Conservation (phyloP, 2,329 filamentous ascomycete genomes). For the Coniella lustricola region DNA sequence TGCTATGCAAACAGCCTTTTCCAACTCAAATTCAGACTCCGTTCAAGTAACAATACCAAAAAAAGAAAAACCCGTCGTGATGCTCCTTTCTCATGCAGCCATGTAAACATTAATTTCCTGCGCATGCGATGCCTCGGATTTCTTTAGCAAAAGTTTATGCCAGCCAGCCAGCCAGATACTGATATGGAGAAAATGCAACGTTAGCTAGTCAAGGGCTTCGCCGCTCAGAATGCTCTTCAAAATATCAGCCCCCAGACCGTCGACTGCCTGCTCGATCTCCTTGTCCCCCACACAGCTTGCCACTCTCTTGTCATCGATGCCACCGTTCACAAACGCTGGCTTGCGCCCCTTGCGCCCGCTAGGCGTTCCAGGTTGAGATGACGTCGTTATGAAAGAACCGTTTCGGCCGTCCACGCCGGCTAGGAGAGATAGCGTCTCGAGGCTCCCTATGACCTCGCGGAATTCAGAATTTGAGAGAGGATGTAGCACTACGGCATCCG, state of each 20-base stretch:
- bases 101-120: slow-evolving; percentile 3
- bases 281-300: slow-evolving; percentile 74
- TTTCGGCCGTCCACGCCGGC: slow-evolving; percentile 63
- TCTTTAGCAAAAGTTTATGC: neutral
- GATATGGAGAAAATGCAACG: neutral
- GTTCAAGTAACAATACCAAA: too few species aligned
- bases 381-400: slow-evolving; percentile 51
- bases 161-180: neutral
- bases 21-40: neutral
- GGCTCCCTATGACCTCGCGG: slow-evolving; percentile 79
- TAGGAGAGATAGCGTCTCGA: slow-evolving; percentile 82
- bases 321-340: slow-evolving; percentile 40
- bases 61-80: neutral
- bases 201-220: slow-evolving; percentile 46
- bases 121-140: neutral
- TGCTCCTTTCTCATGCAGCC: too few species aligned
- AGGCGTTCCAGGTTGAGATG: slow-evolving; percentile 51
- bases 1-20: too few species aligned
- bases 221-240: slow-evolving; percentile 55
- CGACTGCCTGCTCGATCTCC: slow-evolving; percentile 67
- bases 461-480: slow-evolving; percentile 89
- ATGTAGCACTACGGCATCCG: slow-evolving; percentile 67
- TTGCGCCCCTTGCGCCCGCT: slow-evolving; percentile 58
- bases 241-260: slow-evolving; percentile 54
- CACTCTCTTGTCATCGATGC: slow-evolving; percentile 67